Evolutionary conservation across 495 filamentous ascomycete genomes (phyloP).

Genomic region (Xylona heveae): DNA sequence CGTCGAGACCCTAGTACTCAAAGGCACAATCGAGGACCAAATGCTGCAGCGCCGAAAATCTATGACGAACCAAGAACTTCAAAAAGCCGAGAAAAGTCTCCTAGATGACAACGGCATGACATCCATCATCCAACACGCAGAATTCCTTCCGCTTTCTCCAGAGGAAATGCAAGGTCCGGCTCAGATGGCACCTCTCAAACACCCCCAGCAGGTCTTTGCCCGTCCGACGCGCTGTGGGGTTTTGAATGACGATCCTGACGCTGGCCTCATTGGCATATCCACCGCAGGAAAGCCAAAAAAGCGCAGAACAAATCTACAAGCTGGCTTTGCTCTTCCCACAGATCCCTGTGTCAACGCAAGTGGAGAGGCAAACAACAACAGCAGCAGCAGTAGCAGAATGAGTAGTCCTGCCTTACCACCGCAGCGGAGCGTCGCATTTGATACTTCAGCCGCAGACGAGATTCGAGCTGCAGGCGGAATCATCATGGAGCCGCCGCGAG

Average conservation of each 20-base stretch:
- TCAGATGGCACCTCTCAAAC: constrained; percentile 33
- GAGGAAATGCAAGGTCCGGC: constrained; percentile 20
- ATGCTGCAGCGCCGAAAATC: constrained; percentile 51
- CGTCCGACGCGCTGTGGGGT: constrained; percentile 5
- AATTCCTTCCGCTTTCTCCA: constrained; percentile 34
- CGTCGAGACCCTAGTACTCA: constrained; percentile 73
- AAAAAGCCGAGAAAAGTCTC: constrained; percentile 39
- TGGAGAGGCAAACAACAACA: no score
- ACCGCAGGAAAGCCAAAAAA: no score
- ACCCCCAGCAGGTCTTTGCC: constrained; percentile 38
- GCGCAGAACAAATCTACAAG: no score
- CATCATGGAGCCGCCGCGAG: no score
- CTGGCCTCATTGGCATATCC: not conserved
- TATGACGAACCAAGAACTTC: constrained; percentile 61
- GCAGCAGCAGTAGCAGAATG: no score
- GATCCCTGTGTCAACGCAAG: no score
- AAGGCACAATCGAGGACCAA: constrained; percentile 64
- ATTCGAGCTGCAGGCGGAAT: no score
- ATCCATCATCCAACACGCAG: constrained; percentile 53
- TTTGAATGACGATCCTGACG: not conserved
- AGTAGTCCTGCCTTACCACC: no score
- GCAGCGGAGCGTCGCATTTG: no score
- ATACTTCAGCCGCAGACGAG: no score
- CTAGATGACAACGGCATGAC: constrained; percentile 61
- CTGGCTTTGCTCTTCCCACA: no score